phyloP scores from a whole-genome alignment of 2,329 filamentous ascomycete genomes.

The Ophiostoma piceae region DNA sequence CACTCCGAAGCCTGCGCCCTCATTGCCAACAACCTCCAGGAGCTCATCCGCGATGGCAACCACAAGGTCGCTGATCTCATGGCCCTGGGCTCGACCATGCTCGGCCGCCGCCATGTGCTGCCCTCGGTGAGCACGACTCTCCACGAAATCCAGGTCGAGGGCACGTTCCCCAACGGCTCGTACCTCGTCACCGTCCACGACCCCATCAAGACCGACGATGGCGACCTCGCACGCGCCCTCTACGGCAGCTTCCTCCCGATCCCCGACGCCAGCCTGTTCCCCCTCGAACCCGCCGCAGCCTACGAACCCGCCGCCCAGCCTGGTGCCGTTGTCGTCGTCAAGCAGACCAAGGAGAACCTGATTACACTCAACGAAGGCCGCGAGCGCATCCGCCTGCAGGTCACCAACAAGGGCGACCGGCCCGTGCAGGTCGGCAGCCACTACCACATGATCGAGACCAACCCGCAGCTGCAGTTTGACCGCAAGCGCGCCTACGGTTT shows the following conservation, averaged over 20 bases:
- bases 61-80: conserved; percentile 92
- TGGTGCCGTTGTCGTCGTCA: conserved; percentile 68
- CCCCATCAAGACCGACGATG: conserved; percentile 79
- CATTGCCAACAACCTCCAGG: conserved; percentile 85
- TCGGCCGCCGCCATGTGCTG: conserved; percentile 85
- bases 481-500: conserved; percentile 76
- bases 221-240: conserved; percentile 76
- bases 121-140: conserved; percentile 76
- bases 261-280: conserved; percentile 63
- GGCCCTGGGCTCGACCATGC: conserved; percentile 83
- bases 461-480: conserved; percentile 84
- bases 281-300: conserved; percentile 55
- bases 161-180: conserved; percentile 83
- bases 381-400: conserved; percentile 65
- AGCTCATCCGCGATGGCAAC: conserved; percentile 94
- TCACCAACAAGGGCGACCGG: conserved; percentile 81
- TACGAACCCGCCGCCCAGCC: conserved; percentile 67
- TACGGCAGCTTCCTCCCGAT: conserved; percentile 89
- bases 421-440: conserved; percentile 92
- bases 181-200: conserved; percentile 94
- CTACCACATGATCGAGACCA: conserved; percentile 95
- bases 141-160: conserved; percentile 84
- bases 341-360: conserved; percentile 44
- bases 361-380: conserved; percentile 70
- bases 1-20: conserved; percentile 80